Base-by-base conservation (phyloP, 257 asterid species). In the Nicotiana tabacum region DNA sequence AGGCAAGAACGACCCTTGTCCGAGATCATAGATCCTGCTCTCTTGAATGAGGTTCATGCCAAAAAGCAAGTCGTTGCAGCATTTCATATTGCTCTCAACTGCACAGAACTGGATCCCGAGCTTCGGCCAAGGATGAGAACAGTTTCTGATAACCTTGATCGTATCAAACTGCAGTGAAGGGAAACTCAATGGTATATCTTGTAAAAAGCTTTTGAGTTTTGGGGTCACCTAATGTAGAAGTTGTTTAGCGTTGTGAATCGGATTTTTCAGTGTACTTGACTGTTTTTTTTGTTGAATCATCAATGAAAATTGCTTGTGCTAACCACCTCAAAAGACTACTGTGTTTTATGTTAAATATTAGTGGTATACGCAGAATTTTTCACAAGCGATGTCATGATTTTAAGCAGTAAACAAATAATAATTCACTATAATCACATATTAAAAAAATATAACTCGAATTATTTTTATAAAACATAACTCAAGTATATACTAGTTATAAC, bases 51-150 rank as follows among this genome's bases (percentile, higher is more conserved):
- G 96, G 97, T 92, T 30, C 92, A 88, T 37, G 98, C 97, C 0
- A 96, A 96, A 88, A 93, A 90, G 81, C 98, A 96, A 86, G 99
- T 96, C 1, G 90, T 96, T 15, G 98, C 98, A 0, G 83, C 92
- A 33, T 94, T 96, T 86, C 97, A 96, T 43, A 84, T 92, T 9
- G 97, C 98, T 0, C 83, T 96, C 11, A 93, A 86, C 51, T 96
- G 99, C 82, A 90, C 97, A 46, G 98, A 94, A 39, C 67, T 83
- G 18, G 99, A 96, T 65, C 97, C 96, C 3, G 98, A 96, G 86
- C 61, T 92, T 78, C 90, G 98, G 77, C 98, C 98, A 21, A 90
- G 95, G 95, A 96, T 96, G 98, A 91, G 93, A 78, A 82, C 89
- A 37, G 96, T 96, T 85, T 89, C 87, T 2, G 98, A 96, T 30